Evolutionary conservation across 2,329 filamentous ascomycete species (phyloP), one percentile per base, ranked within the genome.

Genomic region (Drechmeria coniospora): DNA sequence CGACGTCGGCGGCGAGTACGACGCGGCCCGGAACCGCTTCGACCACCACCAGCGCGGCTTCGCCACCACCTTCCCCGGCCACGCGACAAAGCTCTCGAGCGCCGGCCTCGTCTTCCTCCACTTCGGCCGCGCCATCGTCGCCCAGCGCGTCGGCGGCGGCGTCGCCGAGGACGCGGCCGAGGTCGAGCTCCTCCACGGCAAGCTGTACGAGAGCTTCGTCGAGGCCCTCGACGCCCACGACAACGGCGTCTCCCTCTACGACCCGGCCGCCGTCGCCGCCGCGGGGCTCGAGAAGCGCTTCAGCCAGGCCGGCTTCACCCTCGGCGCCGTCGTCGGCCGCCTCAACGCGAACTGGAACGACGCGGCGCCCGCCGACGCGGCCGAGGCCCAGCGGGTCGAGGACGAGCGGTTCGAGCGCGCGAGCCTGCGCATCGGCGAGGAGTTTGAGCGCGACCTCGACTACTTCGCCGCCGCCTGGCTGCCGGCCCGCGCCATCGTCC

Each of bases 21-120:
- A 93, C 47, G 59, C 80, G 30, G 53, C 61, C 27, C 58, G 57
- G 38, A 73, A 83, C 56, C 79, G 87, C 44, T 98, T 81, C 64
- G 90, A 98, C 57, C 90, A 98, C 61, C 90, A 98, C 67, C 90
- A 98, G 65, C 83, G 87, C 38, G 76, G 74, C 47, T 98, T 98
- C 63, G 57, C 59, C 33, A 78, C 79, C 32, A 83, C 77, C 25
- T 98, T 98, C 58, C 84, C 87, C 13, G 70, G 70, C 34, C 79
- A 79, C 46, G 52, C 57, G 29, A 98, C 90, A 38, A 94, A 92
- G 65, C 78, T 98, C 32, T 92, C 81, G 31, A 92, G 82, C 34
- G 90, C 90, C 0, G 90, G 90, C 1, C 68, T 98, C 14, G 83
- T 98, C 19, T 98, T 90, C 63, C 70, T 93, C 66, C 87, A 95